These are phyloP conservation scores for Gossypium mustelinum DNA, from an alignment of 345 rosid genomes.

Conservation along the genomic window DNA sequence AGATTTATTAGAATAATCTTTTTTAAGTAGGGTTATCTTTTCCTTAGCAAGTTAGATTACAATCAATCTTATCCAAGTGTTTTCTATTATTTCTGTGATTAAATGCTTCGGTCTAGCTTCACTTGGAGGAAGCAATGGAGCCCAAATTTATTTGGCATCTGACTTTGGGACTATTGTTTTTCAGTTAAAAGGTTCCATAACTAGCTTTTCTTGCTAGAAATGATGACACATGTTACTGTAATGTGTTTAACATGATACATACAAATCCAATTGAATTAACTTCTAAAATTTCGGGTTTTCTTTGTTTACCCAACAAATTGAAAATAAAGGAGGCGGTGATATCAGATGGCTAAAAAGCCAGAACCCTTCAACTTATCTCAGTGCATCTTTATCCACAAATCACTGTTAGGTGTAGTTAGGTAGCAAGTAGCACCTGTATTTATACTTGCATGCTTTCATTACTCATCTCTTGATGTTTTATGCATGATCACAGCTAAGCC, in stretches of 20 bases:
- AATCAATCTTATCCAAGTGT: neutral
- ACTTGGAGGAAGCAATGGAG: neutral
- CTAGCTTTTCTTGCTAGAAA: neutral
- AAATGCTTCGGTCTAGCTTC: neutral
- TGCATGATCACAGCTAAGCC: neutral
- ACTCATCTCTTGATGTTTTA: neutral
- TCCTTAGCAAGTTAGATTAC: neutral
- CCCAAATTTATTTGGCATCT: neutral
- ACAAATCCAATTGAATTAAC: neutral
- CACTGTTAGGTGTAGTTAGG: neutral
- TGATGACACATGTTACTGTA: neutral
- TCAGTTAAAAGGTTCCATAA: neutral
- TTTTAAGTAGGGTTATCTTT: neutral
- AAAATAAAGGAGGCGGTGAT: neutral
- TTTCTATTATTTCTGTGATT: neutral
- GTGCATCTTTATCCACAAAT: neutral
- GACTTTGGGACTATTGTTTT: neutral
- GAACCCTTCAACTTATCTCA: neutral
- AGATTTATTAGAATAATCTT: conserved; percentile 17
- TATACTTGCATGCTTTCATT: neutral
- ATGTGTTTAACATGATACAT: neutral
- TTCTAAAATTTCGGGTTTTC: neutral
- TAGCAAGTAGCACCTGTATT: neutral
- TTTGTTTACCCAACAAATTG: neutral
- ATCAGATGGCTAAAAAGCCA: neutral